phyloP scores from a whole-genome alignment of 257 asterid genomes.

The Nyctanthes arbortristis region DNA sequence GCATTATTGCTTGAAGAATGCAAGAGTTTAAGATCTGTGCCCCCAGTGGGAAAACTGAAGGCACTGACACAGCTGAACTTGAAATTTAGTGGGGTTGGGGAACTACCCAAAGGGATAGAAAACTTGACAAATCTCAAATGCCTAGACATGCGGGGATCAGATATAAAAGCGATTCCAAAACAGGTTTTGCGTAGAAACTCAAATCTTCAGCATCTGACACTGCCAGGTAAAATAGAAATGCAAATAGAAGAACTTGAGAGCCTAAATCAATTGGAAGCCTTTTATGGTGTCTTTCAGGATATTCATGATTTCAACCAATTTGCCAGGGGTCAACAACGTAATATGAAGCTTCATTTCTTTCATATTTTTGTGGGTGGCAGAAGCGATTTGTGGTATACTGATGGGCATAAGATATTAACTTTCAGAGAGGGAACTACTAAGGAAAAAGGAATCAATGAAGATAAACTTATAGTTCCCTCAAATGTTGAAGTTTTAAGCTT shows the following conservation, averaged over 20 bases:
- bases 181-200: conserved; percentile 23
- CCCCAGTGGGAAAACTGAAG: conserved; percentile 26
- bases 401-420: too few species aligned
- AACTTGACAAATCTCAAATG: conserved; percentile 29
- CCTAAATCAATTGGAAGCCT: conserved; percentile 22
- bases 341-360: conserved; percentile 24
- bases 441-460: too few species aligned
- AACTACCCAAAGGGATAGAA: conserved; percentile 31
- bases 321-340: conserved; percentile 19
- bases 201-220: conserved; percentile 25
- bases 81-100: conserved; percentile 15
- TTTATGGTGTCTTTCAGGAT: conserved; percentile 24
- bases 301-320: conserved; percentile 23
- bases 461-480: conserved; percentile 15
- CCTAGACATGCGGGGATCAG: conserved; percentile 21
- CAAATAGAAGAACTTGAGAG: conserved; percentile 27
- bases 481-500: neutral
- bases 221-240: conserved; percentile 11
- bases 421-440: neutral
- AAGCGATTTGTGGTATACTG: neutral
- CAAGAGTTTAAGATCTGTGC: conserved; percentile 18
- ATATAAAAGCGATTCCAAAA: conserved; percentile 17
- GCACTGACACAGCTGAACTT: conserved; percentile 31
- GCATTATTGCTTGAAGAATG: conserved; percentile 31
- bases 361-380: conserved; percentile 21